Evolutionary conservation across 1,139 yeast species (phyloP).

Genomic region (Petasospora fabianii): DNA sequence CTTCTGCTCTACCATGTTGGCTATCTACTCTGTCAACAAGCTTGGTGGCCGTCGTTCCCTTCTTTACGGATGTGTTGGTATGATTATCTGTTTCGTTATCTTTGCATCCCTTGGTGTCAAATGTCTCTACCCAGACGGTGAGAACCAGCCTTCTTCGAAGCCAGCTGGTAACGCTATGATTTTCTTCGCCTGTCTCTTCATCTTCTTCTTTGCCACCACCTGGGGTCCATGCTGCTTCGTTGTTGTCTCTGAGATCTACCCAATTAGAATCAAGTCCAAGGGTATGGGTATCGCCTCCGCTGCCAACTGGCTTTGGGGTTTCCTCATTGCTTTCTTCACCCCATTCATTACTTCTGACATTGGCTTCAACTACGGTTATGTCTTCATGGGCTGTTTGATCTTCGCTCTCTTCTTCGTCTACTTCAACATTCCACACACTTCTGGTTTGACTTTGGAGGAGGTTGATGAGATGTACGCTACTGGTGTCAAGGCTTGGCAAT

Average conservation of each 20-base stretch:
- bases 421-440: conserved; percentile 68
- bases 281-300: conserved; percentile 74
- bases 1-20: conserved; percentile 68
- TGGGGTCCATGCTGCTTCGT: conserved; percentile 86
- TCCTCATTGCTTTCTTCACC: conserved; percentile 74
- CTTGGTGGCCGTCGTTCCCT: conserved; percentile 70
- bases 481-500: conserved; percentile 37
- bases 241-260: conserved; percentile 71
- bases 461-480: conserved; percentile 58
- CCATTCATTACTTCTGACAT: conserved; percentile 61
- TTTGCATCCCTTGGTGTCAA: conserved; percentile 69
- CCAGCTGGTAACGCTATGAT: conserved; percentile 76
- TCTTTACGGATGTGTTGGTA: conserved; percentile 59
- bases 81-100: conserved; percentile 62
- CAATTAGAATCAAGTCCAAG: conserved; percentile 74
- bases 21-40: conserved; percentile 62
- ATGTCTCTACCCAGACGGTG: conserved; percentile 54
- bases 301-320: conserved; percentile 77
- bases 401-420: conserved; percentile 61
- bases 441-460: conserved; percentile 68
- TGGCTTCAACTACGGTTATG: conserved; percentile 65
- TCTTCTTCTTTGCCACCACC: conserved; percentile 76
- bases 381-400: conserved; percentile 65
- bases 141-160: conserved; percentile 32
- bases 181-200: conserved; percentile 71